Conservation (phyloP, 2,329 filamentous ascomycete species). For the Juglanconis juglandina region DNA sequence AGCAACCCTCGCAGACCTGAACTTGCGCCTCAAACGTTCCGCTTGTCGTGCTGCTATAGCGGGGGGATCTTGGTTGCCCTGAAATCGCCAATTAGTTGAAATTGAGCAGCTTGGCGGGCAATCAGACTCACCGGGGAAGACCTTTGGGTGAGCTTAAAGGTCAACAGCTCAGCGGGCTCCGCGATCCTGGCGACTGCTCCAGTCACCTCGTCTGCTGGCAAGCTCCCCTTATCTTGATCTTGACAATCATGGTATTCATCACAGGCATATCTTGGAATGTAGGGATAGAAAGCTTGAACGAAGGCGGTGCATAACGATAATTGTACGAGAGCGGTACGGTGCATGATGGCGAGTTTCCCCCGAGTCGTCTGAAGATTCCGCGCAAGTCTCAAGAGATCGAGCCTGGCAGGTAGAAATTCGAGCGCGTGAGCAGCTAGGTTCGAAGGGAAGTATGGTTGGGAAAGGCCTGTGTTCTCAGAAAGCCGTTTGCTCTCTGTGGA, state of each 20-base stretch:
- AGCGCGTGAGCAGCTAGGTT: background rate
- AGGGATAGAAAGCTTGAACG: conserved; percentile 47
- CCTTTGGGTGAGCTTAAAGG: conserved; percentile 41
- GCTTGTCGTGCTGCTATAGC: conserved; percentile 37
- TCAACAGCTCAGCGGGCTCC: conserved; percentile 25
- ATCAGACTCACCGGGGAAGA: conserved; percentile 29
- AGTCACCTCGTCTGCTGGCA: conserved; percentile 9
- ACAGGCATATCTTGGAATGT: conserved; percentile 32
- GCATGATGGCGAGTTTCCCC: conserved; percentile 35
- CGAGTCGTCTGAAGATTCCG: background rate
- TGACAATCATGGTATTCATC: conserved; percentile 27
- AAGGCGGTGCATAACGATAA: conserved; percentile 46
- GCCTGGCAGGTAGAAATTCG: background rate
- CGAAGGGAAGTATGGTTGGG: background rate
- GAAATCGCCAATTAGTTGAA: background rate
- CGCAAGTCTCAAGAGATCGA: background rate
- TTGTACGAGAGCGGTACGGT: conserved; percentile 38
- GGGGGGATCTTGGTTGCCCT: conserved; percentile 18
- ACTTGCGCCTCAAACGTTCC: conserved; percentile 38
- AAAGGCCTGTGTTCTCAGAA: too few relatives aligned
- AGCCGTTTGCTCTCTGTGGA: background rate
- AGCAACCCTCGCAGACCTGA: conserved; percentile 26
- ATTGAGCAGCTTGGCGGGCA: background rate
- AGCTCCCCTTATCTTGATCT: conserved; percentile 21
- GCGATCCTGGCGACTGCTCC: background rate